Evolutionary conservation across 805 yeast genomes (phyloP), one percentile per base, ranked within the genome.

Genomic region (Sugiyamaella marilandica): DNA sequence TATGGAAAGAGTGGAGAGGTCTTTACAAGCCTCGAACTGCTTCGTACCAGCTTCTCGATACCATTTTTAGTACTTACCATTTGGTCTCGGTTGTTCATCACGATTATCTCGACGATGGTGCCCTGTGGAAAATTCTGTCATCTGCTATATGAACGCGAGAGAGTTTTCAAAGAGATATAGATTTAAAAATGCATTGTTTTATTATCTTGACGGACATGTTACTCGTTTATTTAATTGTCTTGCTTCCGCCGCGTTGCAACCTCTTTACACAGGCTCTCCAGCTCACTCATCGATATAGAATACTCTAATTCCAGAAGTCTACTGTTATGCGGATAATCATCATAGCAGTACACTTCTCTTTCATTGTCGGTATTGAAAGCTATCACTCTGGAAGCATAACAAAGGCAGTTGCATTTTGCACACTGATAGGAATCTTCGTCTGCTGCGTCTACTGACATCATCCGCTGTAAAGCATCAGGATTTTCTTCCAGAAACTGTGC

Each of bases 1-100:
- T 94, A 55, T 87, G 97, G 94, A 70, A 75, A 39, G 96, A 91
- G 67, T 94, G 99, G 99, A 86, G 85, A 46, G 77, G 84, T 58
- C 74, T 94, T 52, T 94, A 90, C 66, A 78, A 82, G 58, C 73
- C 70, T 69, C 66, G 69, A 60, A 70, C 69, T 50, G 70, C 70
- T 24, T 72, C 90, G n/a, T 80, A 76, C 62, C 70, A 79, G 46
- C 75, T 92, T 60, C 76, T 94, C 57, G 78, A 79, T 51, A 65
- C 73, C 16, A 75, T 89, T 34, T 77, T 82, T 65, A 76, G 81
- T 36, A 76, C 81, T 49, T 87, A 85, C 58, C 81, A 80, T 59
- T 74, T 94, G 61, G 89, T 90, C n/a, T 85, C 96, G 41, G 76
- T 92, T 56, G 84, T 92, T 31, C 89, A 87, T 66, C 97, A 91